Percentiles rank a stretch among this genome's conserved stretches.
phyloP scores from a whole-genome alignment of 139 green algal genomes.

The Gonium pectorale region DNA sequence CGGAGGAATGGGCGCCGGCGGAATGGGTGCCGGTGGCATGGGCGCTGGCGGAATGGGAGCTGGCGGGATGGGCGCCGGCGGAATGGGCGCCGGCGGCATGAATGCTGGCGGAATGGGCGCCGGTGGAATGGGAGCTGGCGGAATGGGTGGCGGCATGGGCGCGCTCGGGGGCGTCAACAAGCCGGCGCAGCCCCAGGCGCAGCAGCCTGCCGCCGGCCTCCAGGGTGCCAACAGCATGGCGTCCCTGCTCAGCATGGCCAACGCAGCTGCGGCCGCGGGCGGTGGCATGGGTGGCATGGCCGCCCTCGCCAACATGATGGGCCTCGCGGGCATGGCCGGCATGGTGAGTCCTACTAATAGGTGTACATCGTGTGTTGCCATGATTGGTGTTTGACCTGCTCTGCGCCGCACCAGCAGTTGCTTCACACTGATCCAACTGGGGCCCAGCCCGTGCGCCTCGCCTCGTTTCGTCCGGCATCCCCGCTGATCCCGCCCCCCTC shows the following conservation, averaged over 20 bases:
- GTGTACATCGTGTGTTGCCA: no score
- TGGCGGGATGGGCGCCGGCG: conserved; percentile 30
- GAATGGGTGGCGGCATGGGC: conserved; percentile 53
- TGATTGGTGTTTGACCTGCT: no score
- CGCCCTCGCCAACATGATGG: conserved; percentile 37
- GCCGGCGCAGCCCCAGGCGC: neutral
- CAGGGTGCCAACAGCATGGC: conserved; percentile 21
- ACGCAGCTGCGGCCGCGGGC: conserved; percentile 8
- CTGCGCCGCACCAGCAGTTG: no score
- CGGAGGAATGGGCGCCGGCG: no score
- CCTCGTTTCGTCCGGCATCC: no score
- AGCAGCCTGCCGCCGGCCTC: neutral
- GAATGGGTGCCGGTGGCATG: conserved; percentile 35
- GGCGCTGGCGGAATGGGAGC: conserved; percentile 47
- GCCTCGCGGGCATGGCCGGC: conserved; percentile 51
- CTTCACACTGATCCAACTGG: no score
- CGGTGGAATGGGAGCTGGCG: conserved; percentile 49
- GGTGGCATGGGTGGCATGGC: conserved; percentile 37
- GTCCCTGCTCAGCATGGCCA: conserved; percentile 32
- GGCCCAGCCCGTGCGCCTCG: no score
- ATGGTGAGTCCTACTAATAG: conserved; percentile 43
- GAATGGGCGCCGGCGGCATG: conserved; percentile 48
- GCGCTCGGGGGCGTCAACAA: conserved; percentile 3
- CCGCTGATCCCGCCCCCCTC: no score
- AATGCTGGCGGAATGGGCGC: neutral